Percentiles rank a stretch among this genome's conserved stretches.
These are phyloP conservation scores for Amphichorda felina DNA, from an alignment of 2,329 filamentous ascomycete species.

Conservation along the genomic window DNA sequence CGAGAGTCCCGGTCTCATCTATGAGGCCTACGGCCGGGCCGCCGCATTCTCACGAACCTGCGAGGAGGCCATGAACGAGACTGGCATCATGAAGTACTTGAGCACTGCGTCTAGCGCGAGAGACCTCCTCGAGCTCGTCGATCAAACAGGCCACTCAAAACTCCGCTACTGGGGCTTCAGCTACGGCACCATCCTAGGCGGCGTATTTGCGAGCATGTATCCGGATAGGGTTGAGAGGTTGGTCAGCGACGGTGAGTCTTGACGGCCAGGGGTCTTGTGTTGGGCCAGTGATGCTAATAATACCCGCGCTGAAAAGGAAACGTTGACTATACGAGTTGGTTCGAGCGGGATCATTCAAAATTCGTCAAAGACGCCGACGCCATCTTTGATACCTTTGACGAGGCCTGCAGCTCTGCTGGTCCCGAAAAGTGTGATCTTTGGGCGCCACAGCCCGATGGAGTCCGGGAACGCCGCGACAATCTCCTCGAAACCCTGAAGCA, in stretches of 20 bases:
- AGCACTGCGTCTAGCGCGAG: conserved; percentile 31
- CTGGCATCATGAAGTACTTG: conserved; percentile 25
- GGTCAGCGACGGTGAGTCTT: conserved; percentile 33
- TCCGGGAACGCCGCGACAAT: no score
- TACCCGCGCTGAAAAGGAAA: conserved; percentile 19
- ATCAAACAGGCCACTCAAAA: conserved; percentile 26
- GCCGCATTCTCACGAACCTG: conserved; percentile 29
- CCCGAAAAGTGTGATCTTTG: conserved; percentile 33
- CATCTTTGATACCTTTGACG: conserved; percentile 39
- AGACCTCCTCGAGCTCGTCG: conserved; percentile 34
- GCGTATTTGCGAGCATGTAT: conserved; percentile 38
- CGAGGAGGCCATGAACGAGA: conserved; percentile 21
- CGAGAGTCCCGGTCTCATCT: conserved; percentile 30
- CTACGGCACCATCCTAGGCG: conserved; percentile 40
- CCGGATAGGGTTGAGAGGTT: conserved; percentile 37
- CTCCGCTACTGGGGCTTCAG: conserved; percentile 43
- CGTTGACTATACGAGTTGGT: conserved; percentile 43
- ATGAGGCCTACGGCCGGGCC: conserved; percentile 30
- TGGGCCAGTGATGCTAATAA: not conserved
- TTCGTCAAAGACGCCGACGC: conserved; percentile 43
- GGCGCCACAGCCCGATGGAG: conserved; percentile 17
- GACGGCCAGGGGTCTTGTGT: no score
- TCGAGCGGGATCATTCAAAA: conserved; percentile 27
- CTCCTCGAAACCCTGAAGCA: conserved; percentile 28
- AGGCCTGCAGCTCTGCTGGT: conserved; percentile 38